Base-by-base conservation (phyloP, 441 rosid genomes). In the Pelargonium exstipulatum region DNA sequence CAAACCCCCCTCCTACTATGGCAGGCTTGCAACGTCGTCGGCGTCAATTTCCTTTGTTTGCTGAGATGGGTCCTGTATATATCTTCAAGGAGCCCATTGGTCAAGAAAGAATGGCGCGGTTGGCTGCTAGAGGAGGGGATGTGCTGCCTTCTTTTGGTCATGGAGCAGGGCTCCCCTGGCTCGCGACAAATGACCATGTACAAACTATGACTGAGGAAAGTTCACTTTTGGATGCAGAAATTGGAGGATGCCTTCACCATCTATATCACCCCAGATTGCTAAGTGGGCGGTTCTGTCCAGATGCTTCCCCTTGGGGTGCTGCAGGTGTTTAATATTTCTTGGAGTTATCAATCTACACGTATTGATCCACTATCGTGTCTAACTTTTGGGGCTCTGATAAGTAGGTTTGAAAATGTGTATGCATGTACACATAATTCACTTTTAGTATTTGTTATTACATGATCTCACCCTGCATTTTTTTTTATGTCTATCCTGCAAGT, bases 11-110 rank as follows among this genome's bases (percentile, higher is more conserved):
- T 73, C 97, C 99, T 65, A 92, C 97, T 35, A 86, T 95, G 86
- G 97, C 99, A 73, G 99, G 98, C 70, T 86, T 95, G 72, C 99
- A 95, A 73, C 97, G 97, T 49, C 97, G 96, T 29, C 97, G 96
- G 22, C 93, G 99, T 60, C 99, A 95, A 70, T 92, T 97, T 74
- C 97, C 99, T 74, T 79, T 95, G 77, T 95, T 95, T 88, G 99
- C 99, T 68, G 99, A 95, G 86, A 91, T 95, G 95, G 99, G 99
- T 29, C 96, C 99, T 68, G 77, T 95, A 73, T 92, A 95, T 85
- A 91, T 95, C 55, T 95, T 95, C 73, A 92, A 88, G 84, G 99
- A 95, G 81, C 89, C 99, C 16, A 82, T 95, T 76, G 98, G 99
- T 62, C 87, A 87, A 64, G 97, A 95, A 73, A 87, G 80, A 84